phyloP scores from a whole-genome alignment of 192 early-diverging fungal species.

The Dissophora ornata region DNA sequence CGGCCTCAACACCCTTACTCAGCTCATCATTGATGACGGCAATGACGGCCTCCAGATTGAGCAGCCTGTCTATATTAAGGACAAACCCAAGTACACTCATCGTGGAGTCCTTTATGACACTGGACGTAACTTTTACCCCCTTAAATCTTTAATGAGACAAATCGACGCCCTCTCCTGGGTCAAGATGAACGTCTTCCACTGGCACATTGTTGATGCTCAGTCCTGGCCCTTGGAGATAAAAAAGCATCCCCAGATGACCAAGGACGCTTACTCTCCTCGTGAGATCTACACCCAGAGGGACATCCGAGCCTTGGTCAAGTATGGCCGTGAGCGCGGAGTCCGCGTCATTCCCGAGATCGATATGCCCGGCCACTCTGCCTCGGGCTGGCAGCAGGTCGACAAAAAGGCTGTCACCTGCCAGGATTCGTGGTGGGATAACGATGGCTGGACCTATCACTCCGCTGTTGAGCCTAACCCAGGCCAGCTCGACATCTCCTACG shows the following conservation, averaged over 20 bases:
- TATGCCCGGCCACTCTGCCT: conserved; percentile 80
- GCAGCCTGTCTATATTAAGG: conserved; percentile 68
- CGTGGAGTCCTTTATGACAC: conserved; percentile 79
- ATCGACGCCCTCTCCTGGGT: conserved; percentile 77
- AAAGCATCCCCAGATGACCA: conserved; percentile 71
- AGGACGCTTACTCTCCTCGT: conserved; percentile 71
- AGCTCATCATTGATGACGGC: conserved; percentile 65
- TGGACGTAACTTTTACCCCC: conserved; percentile 72
- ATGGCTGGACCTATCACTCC: conserved; percentile 63
- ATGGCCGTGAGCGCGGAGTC: conserved; percentile 79
- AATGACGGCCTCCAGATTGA: conserved; percentile 58
- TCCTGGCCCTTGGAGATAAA: conserved; percentile 78
- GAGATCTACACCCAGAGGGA: conserved; percentile 79
- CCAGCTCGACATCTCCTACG: conserved; percentile 78
- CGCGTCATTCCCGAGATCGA: conserved; percentile 90
- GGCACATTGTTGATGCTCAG: conserved; percentile 77
- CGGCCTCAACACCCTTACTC: conserved; percentile 77
- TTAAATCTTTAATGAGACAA: conserved; percentile 66
- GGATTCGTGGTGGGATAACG: conserved; percentile 69
- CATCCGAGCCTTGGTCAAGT: conserved; percentile 71
- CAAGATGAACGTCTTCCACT: conserved; percentile 84
- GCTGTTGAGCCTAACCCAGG: conserved; percentile 85
- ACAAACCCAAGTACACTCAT: conserved; percentile 74
- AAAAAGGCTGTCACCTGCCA: conserved; percentile 70
- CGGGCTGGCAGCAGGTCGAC: conserved; percentile 61